Conservation (phyloP, 345 rosid species). For the Tarenaya hassleriana region DNA sequence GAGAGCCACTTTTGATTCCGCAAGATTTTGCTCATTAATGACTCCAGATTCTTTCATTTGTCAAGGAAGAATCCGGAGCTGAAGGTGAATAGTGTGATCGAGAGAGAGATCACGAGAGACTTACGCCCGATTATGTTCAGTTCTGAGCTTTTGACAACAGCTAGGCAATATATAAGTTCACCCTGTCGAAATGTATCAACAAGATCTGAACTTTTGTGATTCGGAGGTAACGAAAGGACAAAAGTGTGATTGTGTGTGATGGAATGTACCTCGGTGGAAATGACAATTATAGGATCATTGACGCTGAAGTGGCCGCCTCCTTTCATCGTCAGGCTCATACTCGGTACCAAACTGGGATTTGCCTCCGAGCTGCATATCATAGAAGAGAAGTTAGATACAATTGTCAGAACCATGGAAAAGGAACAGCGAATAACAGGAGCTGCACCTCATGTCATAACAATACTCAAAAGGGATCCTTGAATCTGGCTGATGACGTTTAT, state of each 20-base stretch:
- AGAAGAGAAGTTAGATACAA: constrained; percentile 12
- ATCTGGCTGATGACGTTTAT: constrained; percentile 54
- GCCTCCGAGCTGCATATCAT: constrained; percentile 47
- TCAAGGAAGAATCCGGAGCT: background rate
- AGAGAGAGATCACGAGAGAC: constrained; percentile 17
- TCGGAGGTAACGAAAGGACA: background rate
- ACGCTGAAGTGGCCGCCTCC: constrained; percentile 58
- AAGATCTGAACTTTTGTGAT: no score
- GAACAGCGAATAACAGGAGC: constrained; percentile 11
- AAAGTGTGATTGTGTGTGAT: background rate
- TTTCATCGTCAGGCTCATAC: constrained; percentile 63
- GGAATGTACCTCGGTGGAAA: constrained; percentile 50
- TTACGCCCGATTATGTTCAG: constrained; percentile 77
- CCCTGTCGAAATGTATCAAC: constrained; percentile 32
- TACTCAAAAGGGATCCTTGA: constrained; percentile 70
- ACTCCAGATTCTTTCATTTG: background rate
- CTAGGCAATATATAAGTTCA: constrained; percentile 59
- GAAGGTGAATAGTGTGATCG: no score
- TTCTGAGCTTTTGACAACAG: constrained; percentile 60
- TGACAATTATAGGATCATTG: constrained; percentile 62
- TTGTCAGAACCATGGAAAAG: constrained; percentile 6
- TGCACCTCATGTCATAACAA: constrained; percentile 75
- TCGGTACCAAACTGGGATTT: constrained; percentile 58
- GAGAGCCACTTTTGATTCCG: constrained; percentile 11
- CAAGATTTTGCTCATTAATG: background rate